Evolutionary conservation across 2,329 filamentous ascomycete genomes (phyloP), one percentile per base, ranked within the genome.

Genomic region (Diaporthe citriasiana): DNA sequence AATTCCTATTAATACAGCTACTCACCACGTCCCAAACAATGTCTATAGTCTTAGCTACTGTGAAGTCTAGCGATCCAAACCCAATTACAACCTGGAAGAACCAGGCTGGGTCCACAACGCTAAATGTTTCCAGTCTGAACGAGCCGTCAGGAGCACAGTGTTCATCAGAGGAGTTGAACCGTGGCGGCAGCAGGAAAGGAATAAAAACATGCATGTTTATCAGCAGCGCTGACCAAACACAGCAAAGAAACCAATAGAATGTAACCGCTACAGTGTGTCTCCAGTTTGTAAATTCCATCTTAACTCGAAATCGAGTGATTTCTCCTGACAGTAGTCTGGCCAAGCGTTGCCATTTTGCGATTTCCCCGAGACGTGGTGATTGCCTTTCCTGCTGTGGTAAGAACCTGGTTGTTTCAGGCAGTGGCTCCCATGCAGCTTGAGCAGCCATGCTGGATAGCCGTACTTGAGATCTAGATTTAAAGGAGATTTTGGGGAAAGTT

Each of bases 121-220:
- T 42, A 3, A 4, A 30, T 30, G n/a, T 0, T 30, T 60, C 57
- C 57, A 60, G 6, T 22, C 25, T 60, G n/a, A 60, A 60, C 8
- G 57, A 60, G 57, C 38, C 38, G 38, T 60, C 57, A 17, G 57
- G 57, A 30, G 57, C 57, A 27, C 38, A 60, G 8, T 30, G 38
- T 13, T 30, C 12, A 2, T 9, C 8, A 4, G 25, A 42, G 27
- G 9, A 17, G 1, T 25, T 2, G 33, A 25, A 25, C 4, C 0
- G 3, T 4, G 4, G 5, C 12, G 57, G 27, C 0, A 53, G 13
- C 1, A 27, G 0, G n/a, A 27, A 10, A 27, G 56, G n/a, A n/a
- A 60, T 25, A 17, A 27, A 25, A 22, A 60, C 30, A 3, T 25
- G 30, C 35, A 27, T 42, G 13, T 1, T 2, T 15, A 30, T 15